A percentile compares a stretch with the other conserved stretches of the same genome.
These are phyloP conservation scores for Boletellus ananas DNA, from an alignment of 768 basidiomycete genomes.

Conservation along the genomic window DNA sequence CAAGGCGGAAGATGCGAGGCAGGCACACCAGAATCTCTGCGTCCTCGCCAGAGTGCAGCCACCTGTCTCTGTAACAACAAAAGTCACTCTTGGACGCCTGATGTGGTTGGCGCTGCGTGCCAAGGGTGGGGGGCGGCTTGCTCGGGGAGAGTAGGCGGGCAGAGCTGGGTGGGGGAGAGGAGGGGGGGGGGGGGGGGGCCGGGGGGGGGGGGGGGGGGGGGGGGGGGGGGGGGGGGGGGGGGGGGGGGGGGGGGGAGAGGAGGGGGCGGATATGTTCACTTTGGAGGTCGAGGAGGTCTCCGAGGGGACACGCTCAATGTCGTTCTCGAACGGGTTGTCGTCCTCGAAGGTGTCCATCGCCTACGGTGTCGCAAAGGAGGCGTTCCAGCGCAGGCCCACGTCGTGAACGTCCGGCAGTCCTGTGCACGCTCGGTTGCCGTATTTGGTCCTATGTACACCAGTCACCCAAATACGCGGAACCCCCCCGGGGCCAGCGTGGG, in stretches of 20 bases:
- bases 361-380: not conserved
- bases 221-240: slow-evolving; percentile 53
- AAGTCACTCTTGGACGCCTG: slow-evolving; percentile 69
- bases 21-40: slow-evolving; percentile 69
- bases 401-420: not conserved
- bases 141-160: slow-evolving; percentile 49
- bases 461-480: slow-evolving; percentile 60
- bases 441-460: slow-evolving; percentile 22
- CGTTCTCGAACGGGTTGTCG: slow-evolving; percentile 62
- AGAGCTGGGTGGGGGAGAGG: slow-evolving; percentile 49
- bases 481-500: slow-evolving; percentile 37
- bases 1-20: not conserved
- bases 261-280: slow-evolving; percentile 44
- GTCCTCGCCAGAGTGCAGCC: slow-evolving; percentile 79
- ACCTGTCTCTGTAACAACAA: slow-evolving; percentile 72
- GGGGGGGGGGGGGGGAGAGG: slow-evolving; percentile 59
- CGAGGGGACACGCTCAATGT: slow-evolving; percentile 34
- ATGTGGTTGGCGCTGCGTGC: slow-evolving; percentile 50
- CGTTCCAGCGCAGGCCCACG: not conserved
- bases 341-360: slow-evolving; percentile 49
- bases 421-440: slow-evolving; percentile 18
- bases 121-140: slow-evolving; percentile 49
- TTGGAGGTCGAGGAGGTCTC: slow-evolving; percentile 36
- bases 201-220: slow-evolving; percentile 45
- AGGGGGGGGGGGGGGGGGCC: slow-evolving; percentile 55